Evolutionary conservation across 2,329 filamentous ascomycete genomes (phyloP).

Genomic region (Ceratocystis harringtonii): DNA sequence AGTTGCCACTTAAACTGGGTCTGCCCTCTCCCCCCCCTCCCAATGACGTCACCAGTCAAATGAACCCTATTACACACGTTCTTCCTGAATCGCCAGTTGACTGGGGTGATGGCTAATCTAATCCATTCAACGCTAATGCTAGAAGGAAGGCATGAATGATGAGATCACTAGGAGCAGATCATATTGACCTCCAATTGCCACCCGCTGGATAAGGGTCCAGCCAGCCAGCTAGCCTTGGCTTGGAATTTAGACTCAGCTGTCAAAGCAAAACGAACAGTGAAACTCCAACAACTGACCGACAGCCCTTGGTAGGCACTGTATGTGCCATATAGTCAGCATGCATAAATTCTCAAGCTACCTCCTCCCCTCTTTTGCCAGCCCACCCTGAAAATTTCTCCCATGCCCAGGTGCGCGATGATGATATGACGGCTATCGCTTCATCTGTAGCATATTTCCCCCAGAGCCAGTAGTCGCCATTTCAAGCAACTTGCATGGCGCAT

Average conservation of each 20-base stretch:
- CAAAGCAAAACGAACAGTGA: neutral
- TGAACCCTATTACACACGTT: neutral
- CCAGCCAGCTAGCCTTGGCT: no score
- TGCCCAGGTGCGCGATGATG: neutral
- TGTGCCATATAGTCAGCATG: neutral
- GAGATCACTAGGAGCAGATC: neutral
- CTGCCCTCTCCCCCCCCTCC: neutral
- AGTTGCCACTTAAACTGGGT: neutral
- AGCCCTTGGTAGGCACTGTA: neutral
- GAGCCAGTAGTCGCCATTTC: neutral
- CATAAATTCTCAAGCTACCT: neutral
- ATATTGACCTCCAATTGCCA: no score
- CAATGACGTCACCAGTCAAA: neutral
- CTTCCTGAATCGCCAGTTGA: neutral
- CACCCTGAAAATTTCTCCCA: neutral
- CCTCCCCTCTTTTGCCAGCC: neutral
- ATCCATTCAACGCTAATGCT: neutral
- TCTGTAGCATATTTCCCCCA: neutral
- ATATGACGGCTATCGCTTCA: neutral
- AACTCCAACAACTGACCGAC: neutral
- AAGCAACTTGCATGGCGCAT: neutral
- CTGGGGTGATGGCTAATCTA: neutral
- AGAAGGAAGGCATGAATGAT: neutral
- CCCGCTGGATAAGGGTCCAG: no score
- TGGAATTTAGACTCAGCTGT: conserved; percentile 2